Percentiles rank a stretch among this genome's conserved stretches.
Conservation (phyloP, 2,329 filamentous ascomycete species). For the Exophiala lecanii-corni region DNA sequence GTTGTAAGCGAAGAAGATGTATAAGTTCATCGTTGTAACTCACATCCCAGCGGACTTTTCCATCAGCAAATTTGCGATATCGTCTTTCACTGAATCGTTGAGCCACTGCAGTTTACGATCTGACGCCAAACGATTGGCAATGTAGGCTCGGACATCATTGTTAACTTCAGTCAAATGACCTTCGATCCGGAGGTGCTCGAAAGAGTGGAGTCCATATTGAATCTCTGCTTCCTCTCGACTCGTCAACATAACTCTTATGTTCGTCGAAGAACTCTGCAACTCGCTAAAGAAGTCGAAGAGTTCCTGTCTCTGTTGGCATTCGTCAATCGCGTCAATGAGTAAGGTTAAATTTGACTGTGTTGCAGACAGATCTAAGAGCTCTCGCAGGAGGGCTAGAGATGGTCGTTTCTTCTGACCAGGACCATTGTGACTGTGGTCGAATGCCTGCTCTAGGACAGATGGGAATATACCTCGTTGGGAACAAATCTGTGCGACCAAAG, state of each 20-base stretch:
- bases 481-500: constrained; percentile 2
- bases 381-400: background rate
- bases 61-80: constrained; percentile 28
- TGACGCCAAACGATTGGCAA: constrained; percentile 7
- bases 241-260: constrained; percentile 12
- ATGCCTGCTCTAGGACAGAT: background rate
- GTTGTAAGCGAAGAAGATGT: background rate
- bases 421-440: background rate
- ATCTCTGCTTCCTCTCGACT: constrained; percentile 17
- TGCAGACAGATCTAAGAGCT: background rate
- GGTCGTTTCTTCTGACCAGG: background rate
- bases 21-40: background rate
- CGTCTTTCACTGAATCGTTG: constrained; percentile 3
- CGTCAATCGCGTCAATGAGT: constrained; percentile 21
- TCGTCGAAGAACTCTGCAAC: background rate
- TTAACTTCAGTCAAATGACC: constrained; percentile 9
- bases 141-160: constrained; percentile 15
- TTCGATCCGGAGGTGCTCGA: constrained; percentile 1
- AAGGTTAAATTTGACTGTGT: background rate
- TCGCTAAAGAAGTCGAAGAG: constrained; percentile 9
- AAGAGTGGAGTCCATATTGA: constrained; percentile 5
- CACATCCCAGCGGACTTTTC: constrained; percentile 22
- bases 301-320: constrained; percentile 13
- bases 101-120: constrained; percentile 10
- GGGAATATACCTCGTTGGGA: background rate